Conservation (phyloP, 192 early-diverging fungal species). For the Backusella tuberculispora region DNA sequence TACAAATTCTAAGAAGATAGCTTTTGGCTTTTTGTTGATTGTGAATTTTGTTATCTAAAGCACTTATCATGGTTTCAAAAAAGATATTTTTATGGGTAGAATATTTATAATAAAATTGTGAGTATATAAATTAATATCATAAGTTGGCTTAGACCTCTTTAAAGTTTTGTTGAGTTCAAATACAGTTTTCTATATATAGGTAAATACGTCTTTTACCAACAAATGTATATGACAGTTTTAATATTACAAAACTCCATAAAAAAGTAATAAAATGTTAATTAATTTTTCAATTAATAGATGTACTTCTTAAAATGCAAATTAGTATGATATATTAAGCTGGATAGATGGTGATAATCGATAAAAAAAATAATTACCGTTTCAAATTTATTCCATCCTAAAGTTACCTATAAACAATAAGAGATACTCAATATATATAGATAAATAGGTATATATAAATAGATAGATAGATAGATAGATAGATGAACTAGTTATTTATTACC, state of each 20-base stretch:
- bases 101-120: no score
- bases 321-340: background rate
- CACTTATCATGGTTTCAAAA: background rate
- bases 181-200: background rate
- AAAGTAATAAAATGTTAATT: background rate
- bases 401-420: no score
- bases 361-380: no score
- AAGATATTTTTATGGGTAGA: no score
- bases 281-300: background rate
- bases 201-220: background rate
- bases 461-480: no score
- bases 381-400: no score
- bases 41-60: background rate
- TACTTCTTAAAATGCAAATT: background rate
- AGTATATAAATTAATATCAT: background rate
- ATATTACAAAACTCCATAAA: conserved; percentile 1
- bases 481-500: no score
- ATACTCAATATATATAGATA: no score
- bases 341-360: background rate
- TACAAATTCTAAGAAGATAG: no score
- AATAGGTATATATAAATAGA: no score
- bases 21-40: background rate
- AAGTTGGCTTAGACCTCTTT: background rate
- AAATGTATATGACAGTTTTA: background rate
- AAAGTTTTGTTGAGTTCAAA: background rate